A percentile compares a stretch with the other conserved stretches of the same genome.
phyloP scores from a whole-genome alignment of 345 rosid genomes.

The Laguncularia racemosa region DNA sequence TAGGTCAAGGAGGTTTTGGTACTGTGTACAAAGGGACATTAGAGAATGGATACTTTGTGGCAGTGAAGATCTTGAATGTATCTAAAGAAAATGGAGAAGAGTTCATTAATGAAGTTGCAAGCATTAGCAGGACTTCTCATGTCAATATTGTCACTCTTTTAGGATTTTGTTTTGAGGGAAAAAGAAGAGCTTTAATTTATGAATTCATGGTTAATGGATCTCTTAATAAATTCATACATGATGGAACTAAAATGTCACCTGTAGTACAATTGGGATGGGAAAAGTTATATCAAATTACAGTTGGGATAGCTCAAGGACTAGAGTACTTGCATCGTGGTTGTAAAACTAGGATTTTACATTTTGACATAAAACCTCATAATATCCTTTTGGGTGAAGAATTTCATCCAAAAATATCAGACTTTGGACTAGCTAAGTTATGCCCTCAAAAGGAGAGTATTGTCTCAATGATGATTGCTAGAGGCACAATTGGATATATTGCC shows the following conservation, averaged over 20 bases:
- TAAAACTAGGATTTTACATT: slow-evolving; percentile 31
- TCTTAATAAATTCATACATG: slow-evolving; percentile 5
- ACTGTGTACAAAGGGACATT: slow-evolving; percentile 20
- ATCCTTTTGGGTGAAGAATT: slow-evolving; percentile 25
- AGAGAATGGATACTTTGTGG: slow-evolving; percentile 21
- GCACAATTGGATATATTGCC: slow-evolving; percentile 34
- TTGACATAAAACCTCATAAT: slow-evolving; percentile 38
- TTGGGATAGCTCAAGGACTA: slow-evolving; percentile 31
- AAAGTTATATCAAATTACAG: slow-evolving; percentile 13
- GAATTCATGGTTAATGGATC: slow-evolving; percentile 17
- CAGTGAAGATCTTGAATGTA: slow-evolving; percentile 25
- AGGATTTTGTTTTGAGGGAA: slow-evolving; percentile 21
- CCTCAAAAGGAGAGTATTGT: slow-evolving; percentile 19
- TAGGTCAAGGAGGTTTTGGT: slow-evolving; percentile 33
- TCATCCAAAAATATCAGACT: slow-evolving; percentile 32
- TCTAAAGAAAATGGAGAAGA: slow-evolving; percentile 34
- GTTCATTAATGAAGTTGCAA: slow-evolving; percentile 36
- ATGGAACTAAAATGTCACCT: neutral
- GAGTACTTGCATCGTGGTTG: slow-evolving; percentile 40
- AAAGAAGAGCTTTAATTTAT: slow-evolving; percentile 21
- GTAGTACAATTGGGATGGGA: slow-evolving; percentile 1
- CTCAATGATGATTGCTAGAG: slow-evolving; percentile 23
- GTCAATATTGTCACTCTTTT: slow-evolving; percentile 22
- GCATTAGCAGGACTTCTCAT: slow-evolving; percentile 44
- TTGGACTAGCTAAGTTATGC: slow-evolving; percentile 36